A percentile compares a stretch with the other conserved stretches of the same genome.
These are phyloP conservation scores for Linderina pennispora DNA, from an alignment of 192 early-diverging fungal species.

Conservation along the genomic window DNA sequence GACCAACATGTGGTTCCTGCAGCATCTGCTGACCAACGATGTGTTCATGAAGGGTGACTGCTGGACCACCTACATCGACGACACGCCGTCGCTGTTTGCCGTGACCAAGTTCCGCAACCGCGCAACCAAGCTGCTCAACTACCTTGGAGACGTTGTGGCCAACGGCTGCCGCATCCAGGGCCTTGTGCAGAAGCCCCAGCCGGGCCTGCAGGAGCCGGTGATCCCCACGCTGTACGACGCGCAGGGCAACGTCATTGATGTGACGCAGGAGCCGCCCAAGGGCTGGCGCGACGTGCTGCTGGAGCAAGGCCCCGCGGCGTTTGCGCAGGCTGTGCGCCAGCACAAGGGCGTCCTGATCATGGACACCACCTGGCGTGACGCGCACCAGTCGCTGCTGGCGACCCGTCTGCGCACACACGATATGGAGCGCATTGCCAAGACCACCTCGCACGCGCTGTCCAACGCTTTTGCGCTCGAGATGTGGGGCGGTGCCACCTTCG, in stretches of 20 bases:
- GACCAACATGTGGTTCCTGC: slow-evolving; percentile 94
- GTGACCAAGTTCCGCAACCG: slow-evolving; percentile 74
- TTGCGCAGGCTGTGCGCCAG: slow-evolving; percentile 82
- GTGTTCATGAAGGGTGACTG: slow-evolving; percentile 75
- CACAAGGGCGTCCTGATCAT: slow-evolving; percentile 87
- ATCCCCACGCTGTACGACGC: slow-evolving; percentile 55
- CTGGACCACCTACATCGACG: slow-evolving; percentile 99
- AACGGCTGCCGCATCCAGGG: slow-evolving; percentile 92
- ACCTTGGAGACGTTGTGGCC: slow-evolving; percentile 86
- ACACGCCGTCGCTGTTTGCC: slow-evolving; percentile 87
- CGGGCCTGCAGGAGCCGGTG: slow-evolving; percentile 54
- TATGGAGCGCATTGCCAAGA: slow-evolving; percentile 82
- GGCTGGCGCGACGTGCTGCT: slow-evolving; percentile 91
- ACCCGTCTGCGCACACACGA: slow-evolving; percentile 95
- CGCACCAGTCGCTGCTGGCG: slow-evolving; percentile 92
- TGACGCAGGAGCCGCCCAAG: slow-evolving; percentile 51
- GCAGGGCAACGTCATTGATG: slow-evolving; percentile 47
- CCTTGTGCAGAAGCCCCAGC: slow-evolving; percentile 70
- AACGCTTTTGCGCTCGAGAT: slow-evolving; percentile 92
- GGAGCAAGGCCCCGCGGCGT: slow-evolving; percentile 80
- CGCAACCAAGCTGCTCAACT: slow-evolving; percentile 80
- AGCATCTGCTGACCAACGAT: slow-evolving; percentile 75
- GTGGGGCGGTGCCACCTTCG: slow-evolving; percentile 98
- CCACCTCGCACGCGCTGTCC: slow-evolving; percentile 80
- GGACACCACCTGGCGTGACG: slow-evolving; percentile 97